phyloP scores from a whole-genome alignment of 2,329 filamentous ascomycete species.

The Fusarium duplospermum region DNA sequence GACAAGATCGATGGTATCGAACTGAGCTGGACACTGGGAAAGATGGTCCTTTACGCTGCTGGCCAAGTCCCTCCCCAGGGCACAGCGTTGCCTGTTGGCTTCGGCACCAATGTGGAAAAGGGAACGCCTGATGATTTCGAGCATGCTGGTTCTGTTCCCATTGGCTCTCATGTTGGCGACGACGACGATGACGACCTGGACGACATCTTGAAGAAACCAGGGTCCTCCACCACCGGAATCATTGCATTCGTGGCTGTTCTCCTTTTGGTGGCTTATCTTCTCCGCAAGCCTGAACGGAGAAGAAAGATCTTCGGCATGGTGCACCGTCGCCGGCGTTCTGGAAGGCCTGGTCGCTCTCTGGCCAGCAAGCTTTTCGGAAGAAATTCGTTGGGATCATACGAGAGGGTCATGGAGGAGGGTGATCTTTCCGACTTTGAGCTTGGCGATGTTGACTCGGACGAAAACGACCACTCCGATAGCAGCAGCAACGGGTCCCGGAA shows the following conservation, averaged over 20 bases:
- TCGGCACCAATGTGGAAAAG: constrained; percentile 82
- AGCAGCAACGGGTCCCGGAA: constrained; percentile 67
- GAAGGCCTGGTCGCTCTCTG: constrained; percentile 62
- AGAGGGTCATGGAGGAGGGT: constrained; percentile 87
- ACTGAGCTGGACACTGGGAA: constrained; percentile 96
- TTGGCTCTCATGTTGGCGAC: constrained; percentile 52
- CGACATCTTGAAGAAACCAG: constrained; percentile 74
- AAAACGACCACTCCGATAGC: constrained; percentile 73
- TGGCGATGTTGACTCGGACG: constrained; percentile 71
- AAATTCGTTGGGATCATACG: constrained; percentile 69
- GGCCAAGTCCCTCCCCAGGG: constrained; percentile 81
- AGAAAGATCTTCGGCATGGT: constrained; percentile 45
- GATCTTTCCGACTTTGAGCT: constrained; percentile 83
- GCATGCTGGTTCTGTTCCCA: constrained; percentile 72
- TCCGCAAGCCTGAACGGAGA: constrained; percentile 83
- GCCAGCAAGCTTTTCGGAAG: constrained; percentile 75
- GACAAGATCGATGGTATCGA: constrained; percentile 92
- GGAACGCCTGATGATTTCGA: constrained; percentile 83
- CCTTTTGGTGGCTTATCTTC: constrained; percentile 74
- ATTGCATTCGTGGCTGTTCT: constrained; percentile 82
- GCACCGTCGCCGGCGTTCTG: constrained; percentile 45
- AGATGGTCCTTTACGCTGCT: constrained; percentile 94
- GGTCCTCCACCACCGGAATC: constrained; percentile 78
- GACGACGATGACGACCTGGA: constrained; percentile 68
- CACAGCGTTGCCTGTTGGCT: constrained; percentile 80